Percentiles rank a stretch among this genome's conserved stretches.
These are phyloP conservation scores for Trifolium subterraneum DNA, from an alignment of 306 rosid species.

Conservation along the genomic window DNA sequence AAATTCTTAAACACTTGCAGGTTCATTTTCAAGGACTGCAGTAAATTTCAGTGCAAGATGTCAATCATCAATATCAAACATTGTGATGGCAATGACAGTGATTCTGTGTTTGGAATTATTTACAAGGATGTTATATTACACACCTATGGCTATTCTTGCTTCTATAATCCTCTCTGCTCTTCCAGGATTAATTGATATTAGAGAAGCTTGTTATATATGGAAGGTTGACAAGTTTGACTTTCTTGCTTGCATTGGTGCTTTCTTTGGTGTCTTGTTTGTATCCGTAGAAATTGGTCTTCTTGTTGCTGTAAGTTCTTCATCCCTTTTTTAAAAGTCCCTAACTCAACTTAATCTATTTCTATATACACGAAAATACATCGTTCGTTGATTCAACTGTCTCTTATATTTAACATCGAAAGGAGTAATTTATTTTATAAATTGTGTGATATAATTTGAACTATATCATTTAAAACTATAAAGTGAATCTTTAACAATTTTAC, in stretches of 20 bases:
- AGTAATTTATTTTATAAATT: no score
- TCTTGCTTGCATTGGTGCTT: conserved; percentile 76
- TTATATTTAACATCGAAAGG: no score
- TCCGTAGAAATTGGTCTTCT: conserved; percentile 79
- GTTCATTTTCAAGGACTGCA: conserved; percentile 86
- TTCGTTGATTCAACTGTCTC: no score
- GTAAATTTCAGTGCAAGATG: conserved; percentile 89
- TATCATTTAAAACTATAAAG: no score
- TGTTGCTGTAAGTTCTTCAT: conserved; percentile 59
- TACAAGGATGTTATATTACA: conserved; percentile 76
- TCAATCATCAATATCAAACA: conserved; percentile 67
- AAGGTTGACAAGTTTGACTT: conserved; percentile 83
- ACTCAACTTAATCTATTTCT: background rate
- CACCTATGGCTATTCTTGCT: conserved; percentile 87
- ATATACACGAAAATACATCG: no score
- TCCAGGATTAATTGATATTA: conserved; percentile 74
- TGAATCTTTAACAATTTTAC: no score
- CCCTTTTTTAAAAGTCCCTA: background rate
- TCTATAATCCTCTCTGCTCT: conserved; percentile 86
- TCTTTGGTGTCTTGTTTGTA: conserved; percentile 73
- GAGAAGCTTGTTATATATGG: conserved; percentile 69
- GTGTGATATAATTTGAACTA: no score
- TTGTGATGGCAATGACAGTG: conserved; percentile 83
- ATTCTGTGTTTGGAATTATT: conserved; percentile 62
- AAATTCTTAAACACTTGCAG: conserved; percentile 43